Evolutionary conservation across 495 filamentous ascomycete species (phyloP).

Genomic region (Penicillium longicatenatum): DNA sequence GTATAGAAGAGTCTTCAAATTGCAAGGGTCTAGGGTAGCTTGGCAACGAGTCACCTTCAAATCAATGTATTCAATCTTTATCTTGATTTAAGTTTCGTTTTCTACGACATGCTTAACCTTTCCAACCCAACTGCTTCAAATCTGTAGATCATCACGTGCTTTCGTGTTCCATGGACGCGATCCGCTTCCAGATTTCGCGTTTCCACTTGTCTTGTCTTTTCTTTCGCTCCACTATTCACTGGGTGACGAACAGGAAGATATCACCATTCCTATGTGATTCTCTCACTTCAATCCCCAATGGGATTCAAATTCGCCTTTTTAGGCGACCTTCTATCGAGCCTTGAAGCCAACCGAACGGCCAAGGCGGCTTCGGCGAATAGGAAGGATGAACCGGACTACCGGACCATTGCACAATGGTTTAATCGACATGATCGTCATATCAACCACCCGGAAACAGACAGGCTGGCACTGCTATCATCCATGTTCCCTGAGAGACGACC

Average conservation of each 20-base stretch:
- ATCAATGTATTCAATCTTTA: too few species aligned
- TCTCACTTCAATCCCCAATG: conserved; percentile 39
- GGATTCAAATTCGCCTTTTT: conserved; percentile 61
- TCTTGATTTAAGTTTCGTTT: too few species aligned
- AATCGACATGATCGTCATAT: conserved; percentile 52
- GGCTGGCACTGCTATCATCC: conserved; percentile 65
- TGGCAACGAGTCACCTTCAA: too few species aligned
- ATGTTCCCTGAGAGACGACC: conserved; percentile 72
- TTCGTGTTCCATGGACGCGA: conserved; percentile 3
- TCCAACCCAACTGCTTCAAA: neutral
- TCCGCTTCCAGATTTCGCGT: neutral
- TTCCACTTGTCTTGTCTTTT: neutral
- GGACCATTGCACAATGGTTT: conserved; percentile 62
- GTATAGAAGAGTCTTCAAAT: too few species aligned
- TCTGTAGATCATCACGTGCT: neutral
- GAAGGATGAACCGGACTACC: conserved; percentile 35
- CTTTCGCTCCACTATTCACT: neutral
- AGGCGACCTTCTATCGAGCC: conserved; percentile 60
- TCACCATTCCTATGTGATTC: conserved; percentile 1
- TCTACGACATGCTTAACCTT: too few species aligned
- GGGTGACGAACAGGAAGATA: neutral
- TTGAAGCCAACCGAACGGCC: conserved; percentile 48
- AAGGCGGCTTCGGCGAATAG: conserved; percentile 38
- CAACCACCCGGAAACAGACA: conserved; percentile 51
- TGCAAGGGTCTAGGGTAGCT: too few species aligned